Conservation (phyloP, 805 yeast genomes). For the Candida easanensis region DNA sequence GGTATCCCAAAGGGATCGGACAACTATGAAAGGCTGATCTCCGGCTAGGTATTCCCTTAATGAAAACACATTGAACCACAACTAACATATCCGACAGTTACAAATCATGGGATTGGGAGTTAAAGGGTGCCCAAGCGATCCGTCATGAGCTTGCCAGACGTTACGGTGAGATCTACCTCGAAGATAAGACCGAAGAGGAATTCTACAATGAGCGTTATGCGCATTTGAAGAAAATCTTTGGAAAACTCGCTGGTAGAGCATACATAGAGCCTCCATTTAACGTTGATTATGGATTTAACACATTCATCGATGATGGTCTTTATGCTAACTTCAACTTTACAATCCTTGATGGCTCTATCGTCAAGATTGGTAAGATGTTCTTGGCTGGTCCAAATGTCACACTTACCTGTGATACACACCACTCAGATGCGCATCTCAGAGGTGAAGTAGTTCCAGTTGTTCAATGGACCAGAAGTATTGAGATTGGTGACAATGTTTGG, state of each 20-base stretch:
- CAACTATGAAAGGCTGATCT: conserved; percentile 56
- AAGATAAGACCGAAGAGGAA: conserved; percentile 29
- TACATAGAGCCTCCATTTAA: conserved; percentile 57
- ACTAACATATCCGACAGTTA: conserved; percentile 48
- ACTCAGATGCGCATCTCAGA: conserved; percentile 47
- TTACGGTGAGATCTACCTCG: conserved; percentile 26
- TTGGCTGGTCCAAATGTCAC: conserved; percentile 62
- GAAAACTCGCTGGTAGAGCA: conserved; percentile 34
- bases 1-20: conserved; percentile 25
- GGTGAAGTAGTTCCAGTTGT: conserved; percentile 16
- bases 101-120: conserved; percentile 30
- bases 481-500: conserved; percentile 68
- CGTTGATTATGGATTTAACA: conserved; percentile 68
- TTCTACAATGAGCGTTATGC: conserved; percentile 34
- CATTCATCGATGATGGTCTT: conserved; percentile 53
- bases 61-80: not conserved
- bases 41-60: conserved; percentile 35
- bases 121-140: conserved; percentile 25
- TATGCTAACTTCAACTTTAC: conserved; percentile 56
- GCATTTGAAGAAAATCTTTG: conserved; percentile 42
- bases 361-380: conserved; percentile 62
- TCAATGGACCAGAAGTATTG: conserved; percentile 56
- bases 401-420: conserved; percentile 63
- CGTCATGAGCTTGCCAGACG: conserved; percentile 28
- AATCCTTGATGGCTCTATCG: conserved; percentile 57